These are phyloP conservation scores for Naganishia vaughanmartiniae DNA, from an alignment of 768 basidiomycete species.

Conservation along the genomic window DNA sequence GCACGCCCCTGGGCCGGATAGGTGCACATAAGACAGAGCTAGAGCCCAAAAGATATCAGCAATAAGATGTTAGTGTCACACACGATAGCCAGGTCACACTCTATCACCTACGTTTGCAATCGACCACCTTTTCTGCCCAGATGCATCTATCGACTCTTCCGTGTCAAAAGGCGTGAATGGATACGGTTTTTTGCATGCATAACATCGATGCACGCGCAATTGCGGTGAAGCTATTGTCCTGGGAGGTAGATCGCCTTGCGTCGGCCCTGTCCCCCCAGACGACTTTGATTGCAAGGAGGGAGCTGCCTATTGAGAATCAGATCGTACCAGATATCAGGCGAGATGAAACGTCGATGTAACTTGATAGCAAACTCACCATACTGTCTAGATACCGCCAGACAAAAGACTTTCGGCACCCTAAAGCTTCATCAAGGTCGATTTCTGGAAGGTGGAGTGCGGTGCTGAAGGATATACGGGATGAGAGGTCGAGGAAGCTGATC, in stretches of 20 bases:
- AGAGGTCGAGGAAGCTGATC: no score
- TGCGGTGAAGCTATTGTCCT: background rate
- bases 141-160: background rate
- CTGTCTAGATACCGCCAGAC: background rate
- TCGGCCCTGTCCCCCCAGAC: background rate
- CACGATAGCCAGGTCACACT: background rate
- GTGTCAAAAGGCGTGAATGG: constrained; percentile 9
- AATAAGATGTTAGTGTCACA: no score
- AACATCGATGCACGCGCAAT: constrained; percentile 6
- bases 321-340: background rate
- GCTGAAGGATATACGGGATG: no score
- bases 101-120: background rate
- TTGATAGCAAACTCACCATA: background rate
- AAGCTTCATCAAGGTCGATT: background rate
- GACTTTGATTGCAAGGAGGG: background rate
- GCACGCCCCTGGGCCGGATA: background rate
- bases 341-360: background rate
- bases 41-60: background rate
- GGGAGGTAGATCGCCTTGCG: background rate
- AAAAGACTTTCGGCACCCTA: background rate
- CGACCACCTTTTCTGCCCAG: background rate
- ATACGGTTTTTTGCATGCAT: constrained; percentile 3
- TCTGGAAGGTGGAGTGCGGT: no score
- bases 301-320: background rate
- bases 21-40: constrained; percentile 4